Conservation (phyloP, 1,284 basidiomycete genomes). For the Schizophyllum commune region DNA sequence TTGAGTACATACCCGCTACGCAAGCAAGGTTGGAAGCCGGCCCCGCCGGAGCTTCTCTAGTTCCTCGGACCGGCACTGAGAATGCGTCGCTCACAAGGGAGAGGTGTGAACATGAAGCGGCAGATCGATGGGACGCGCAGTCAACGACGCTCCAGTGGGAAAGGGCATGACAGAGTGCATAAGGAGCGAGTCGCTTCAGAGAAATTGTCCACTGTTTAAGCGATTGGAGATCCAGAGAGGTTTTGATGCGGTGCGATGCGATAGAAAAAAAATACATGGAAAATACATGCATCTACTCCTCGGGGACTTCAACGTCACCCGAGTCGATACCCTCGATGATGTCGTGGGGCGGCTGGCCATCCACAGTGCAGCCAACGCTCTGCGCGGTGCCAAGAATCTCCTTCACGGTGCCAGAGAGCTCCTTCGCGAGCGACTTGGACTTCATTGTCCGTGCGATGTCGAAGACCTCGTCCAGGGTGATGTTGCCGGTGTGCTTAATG, state of each 20-base stretch:
- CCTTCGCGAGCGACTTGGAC: constrained; percentile 92
- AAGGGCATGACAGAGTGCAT: no score
- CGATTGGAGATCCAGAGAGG: no score
- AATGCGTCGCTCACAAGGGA: no score
- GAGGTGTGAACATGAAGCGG: no score
- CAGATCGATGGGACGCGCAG: no score
- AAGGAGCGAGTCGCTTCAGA: no score
- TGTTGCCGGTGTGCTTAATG: constrained; percentile 97
- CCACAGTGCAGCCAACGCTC: constrained; percentile 93
- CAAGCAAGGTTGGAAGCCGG: no score
- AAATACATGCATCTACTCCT: constrained; percentile 60
- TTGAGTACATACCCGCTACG: no score
- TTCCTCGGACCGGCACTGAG: no score
- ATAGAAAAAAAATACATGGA: constrained; percentile 14
- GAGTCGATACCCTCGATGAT: constrained; percentile 94
- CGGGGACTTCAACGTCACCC: constrained; percentile 92
- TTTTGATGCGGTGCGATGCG: neutral
- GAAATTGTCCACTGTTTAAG: no score
- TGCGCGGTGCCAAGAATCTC: constrained; percentile 94
- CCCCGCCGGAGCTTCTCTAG: no score
- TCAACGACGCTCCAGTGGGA: no score
- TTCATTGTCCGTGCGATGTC: constrained; percentile 97
- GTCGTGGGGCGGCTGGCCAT: constrained; percentile 91
- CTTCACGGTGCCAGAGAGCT: constrained; percentile 86
- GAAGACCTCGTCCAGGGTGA: constrained; percentile 91